phyloP scores from a whole-genome alignment of 257 asterid genomes.

The Nicotiana benthamiana region DNA sequence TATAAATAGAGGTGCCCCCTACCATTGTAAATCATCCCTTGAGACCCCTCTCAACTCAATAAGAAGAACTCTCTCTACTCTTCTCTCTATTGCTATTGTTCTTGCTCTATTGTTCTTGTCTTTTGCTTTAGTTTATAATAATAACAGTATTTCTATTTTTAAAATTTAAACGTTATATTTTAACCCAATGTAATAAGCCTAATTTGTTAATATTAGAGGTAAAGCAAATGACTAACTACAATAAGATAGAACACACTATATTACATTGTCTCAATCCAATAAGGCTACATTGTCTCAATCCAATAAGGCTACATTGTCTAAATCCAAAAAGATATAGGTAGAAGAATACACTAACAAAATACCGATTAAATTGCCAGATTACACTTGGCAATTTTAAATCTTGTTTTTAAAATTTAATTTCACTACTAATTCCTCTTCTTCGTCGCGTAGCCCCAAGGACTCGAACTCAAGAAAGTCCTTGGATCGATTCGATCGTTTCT shows the following conservation, averaged over 20 bases:
- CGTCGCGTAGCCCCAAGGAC: slow-evolving; percentile 5
- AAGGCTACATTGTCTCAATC: neutral
- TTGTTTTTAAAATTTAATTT: neutral
- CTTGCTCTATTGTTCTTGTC: too few relatives aligned
- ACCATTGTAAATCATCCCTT: too few relatives aligned
- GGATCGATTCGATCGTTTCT: slow-evolving; percentile 3
- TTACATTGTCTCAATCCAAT: too few relatives aligned
- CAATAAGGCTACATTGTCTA: neutral
- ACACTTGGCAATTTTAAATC: neutral
- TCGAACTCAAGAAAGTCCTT: slow-evolving; percentile 1
- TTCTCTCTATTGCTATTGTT: too few relatives aligned
- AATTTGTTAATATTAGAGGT: neutral
- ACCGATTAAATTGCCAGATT: neutral
- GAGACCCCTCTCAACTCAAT: too few relatives aligned
- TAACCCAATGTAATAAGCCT: too few relatives aligned
- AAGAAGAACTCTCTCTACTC: too few relatives aligned
- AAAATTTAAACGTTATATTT: neutral
- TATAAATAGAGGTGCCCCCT: too few relatives aligned
- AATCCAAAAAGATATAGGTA: neutral
- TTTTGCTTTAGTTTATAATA: too few relatives aligned
- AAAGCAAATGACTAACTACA: neutral
- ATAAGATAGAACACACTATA: neutral
- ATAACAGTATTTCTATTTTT: neutral
- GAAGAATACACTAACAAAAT: neutral
- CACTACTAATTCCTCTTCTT: neutral